These are phyloP conservation scores for Ceratocystis eucalypticola DNA, from an alignment of 2,329 filamentous ascomycete species.

Conservation along the genomic window DNA sequence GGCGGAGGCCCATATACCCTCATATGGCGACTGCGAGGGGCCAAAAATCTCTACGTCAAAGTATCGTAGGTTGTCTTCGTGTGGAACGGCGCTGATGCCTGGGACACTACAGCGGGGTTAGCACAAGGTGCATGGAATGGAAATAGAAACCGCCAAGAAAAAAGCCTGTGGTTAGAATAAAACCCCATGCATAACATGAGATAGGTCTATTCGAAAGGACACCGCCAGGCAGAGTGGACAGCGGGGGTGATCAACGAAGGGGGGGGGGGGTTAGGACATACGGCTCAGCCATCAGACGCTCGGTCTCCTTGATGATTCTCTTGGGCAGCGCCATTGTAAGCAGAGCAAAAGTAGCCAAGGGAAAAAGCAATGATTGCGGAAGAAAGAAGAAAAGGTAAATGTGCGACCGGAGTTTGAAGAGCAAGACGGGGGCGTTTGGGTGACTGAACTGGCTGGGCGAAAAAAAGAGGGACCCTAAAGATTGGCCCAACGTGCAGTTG, in stretches of 20 bases:
- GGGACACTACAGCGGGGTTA: conserved; percentile 51
- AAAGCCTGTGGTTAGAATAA: not conserved
- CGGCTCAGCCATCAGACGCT: conserved; percentile 93
- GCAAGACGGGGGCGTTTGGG: not conserved
- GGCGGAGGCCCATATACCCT: conserved; percentile 45
- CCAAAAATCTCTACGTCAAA: conserved; percentile 97
- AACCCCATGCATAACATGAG: not conserved
- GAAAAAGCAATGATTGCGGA: not conserved
- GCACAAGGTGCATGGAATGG: not conserved
- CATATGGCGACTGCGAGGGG: conserved; percentile 82
- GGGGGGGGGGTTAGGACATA: conserved; percentile 34
- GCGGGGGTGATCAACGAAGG: not conserved
- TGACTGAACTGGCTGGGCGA: not conserved
- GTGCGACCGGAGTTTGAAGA: not conserved
- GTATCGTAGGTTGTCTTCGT: conserved; percentile 94
- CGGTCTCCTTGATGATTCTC: conserved; percentile 96
- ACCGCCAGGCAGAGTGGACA: not conserved
- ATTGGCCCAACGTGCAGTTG: not conserved
- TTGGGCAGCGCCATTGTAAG: conserved; percentile 65
- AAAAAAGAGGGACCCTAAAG: not conserved
- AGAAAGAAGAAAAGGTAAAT: not conserved
- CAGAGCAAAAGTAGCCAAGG: not conserved
- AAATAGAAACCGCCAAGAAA: not conserved
- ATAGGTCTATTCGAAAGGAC: conserved; percentile 2
- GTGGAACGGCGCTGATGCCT: conserved; percentile 87